Evolutionary conservation across 2,329 filamentous ascomycete genomes (phyloP).

Genomic region (Cercospora nicotianae): DNA sequence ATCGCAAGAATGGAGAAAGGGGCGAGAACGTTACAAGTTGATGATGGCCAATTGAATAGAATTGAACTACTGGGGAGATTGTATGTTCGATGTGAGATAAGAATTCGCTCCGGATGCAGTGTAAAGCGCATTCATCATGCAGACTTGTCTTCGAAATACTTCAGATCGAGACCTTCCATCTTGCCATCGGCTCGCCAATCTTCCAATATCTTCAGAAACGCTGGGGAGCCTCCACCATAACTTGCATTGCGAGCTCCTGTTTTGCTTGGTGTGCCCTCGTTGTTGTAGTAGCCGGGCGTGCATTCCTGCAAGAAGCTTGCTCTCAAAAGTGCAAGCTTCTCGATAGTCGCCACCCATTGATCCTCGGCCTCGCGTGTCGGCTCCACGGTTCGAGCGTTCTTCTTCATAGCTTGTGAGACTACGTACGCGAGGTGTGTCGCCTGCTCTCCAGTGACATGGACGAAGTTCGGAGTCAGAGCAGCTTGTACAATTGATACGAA

Average conservation of each 20-base stretch:
- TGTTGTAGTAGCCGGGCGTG: slow-evolving; percentile 56
- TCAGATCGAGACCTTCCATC: slow-evolving; percentile 25
- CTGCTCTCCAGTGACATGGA: slow-evolving; percentile 41
- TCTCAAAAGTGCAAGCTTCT: slow-evolving; percentile 44
- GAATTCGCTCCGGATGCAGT: neutral
- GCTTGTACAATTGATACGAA: slow-evolving; percentile 48
- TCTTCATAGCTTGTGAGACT: slow-evolving; percentile 40
- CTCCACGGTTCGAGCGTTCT: slow-evolving; percentile 42
- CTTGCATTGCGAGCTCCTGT: slow-evolving; percentile 20
- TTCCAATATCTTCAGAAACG: slow-evolving; percentile 27
- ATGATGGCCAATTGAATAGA: neutral
- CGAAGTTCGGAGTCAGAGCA: slow-evolving; percentile 44
- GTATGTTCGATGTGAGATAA: neutral
- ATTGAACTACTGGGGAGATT: neutral
- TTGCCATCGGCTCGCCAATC: slow-evolving; percentile 25
- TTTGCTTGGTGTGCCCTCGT: slow-evolving; percentile 40
- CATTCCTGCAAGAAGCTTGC: slow-evolving; percentile 47
- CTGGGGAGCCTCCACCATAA: slow-evolving; percentile 26
- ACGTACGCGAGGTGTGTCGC: slow-evolving; percentile 50
- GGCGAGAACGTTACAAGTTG: neutral
- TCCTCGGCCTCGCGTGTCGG: slow-evolving; percentile 50
- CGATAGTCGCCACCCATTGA: slow-evolving; percentile 47
- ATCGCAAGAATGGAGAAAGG: neutral
- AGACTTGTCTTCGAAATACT: slow-evolving; percentile 14
- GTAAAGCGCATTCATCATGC: slow-evolving; percentile 3